Evolutionary conservation across 179 eudicot species (phyloP).

Genomic region (Pouteria campechiana): DNA sequence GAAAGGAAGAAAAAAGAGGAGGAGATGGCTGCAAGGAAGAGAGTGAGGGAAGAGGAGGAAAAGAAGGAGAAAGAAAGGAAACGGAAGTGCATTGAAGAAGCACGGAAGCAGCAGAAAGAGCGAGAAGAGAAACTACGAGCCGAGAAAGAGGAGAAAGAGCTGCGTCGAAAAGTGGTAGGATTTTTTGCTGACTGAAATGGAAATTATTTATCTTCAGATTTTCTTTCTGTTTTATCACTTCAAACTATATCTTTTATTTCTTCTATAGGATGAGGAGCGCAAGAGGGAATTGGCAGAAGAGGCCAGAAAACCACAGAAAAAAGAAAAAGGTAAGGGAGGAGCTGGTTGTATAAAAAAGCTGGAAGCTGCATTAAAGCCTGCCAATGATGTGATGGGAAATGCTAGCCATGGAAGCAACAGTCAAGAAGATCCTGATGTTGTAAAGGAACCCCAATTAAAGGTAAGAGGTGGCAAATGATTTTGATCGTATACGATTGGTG

Average conservation of each 20-base stretch:
- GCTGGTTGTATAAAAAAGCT: slow-evolving; percentile 13
- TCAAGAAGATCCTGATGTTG: slow-evolving; percentile 17
- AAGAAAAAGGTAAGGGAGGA: slow-evolving; percentile 16
- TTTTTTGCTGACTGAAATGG: too few relatives aligned
- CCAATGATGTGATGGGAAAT: slow-evolving; percentile 4
- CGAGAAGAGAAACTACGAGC: slow-evolving; percentile 42
- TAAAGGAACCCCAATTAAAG: too few relatives aligned
- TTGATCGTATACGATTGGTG: too few relatives aligned
- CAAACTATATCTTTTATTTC: slow-evolving; percentile 4
- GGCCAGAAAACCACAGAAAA: slow-evolving; percentile 9
- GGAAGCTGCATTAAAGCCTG: slow-evolving; percentile 7
- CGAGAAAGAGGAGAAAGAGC: slow-evolving; percentile 34
- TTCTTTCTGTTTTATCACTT: not conserved
- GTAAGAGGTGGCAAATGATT: too few relatives aligned
- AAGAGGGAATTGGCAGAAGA: slow-evolving; percentile 19
- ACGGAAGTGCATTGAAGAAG: slow-evolving; percentile 58
- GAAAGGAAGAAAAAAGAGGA: slow-evolving; percentile 68
- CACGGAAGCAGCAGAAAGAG: slow-evolving; percentile 39
- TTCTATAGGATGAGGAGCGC: slow-evolving; percentile 27
- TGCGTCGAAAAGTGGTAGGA: slow-evolving; percentile 10
- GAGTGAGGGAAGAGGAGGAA: slow-evolving; percentile 83
- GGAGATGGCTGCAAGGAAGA: slow-evolving; percentile 60
- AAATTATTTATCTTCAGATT: too few relatives aligned
- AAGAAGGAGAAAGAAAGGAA: slow-evolving; percentile 68
- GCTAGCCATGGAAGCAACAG: slow-evolving; percentile 1